These are phyloP conservation scores for Globisporangium radiosum DNA, from an alignment of 352 stramenopile species.

Conservation along the genomic window DNA sequence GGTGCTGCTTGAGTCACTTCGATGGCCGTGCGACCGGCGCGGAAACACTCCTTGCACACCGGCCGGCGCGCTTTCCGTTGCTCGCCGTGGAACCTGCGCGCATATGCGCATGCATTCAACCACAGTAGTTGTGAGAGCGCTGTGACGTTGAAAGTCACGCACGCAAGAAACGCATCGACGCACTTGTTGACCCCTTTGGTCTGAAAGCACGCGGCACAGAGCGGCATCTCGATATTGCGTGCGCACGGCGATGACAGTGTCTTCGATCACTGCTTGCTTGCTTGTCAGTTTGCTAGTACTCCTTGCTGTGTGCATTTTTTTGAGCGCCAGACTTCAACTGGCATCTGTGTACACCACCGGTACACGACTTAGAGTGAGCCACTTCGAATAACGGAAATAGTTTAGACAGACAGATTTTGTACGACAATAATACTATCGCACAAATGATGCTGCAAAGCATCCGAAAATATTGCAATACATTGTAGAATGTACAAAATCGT, in stretches of 20 bases:
- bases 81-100: conserved; percentile 46
- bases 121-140: too few species aligned
- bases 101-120: neutral
- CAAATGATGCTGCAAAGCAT: too few species aligned
- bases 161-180: neutral
- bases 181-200: conserved; percentile 81
- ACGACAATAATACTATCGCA: too few species aligned
- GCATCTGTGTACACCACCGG: too few species aligned
- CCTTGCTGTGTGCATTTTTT: neutral
- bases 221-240: conserved; percentile 31
- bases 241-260: neutral
- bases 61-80: conserved; percentile 40
- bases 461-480: too few species aligned
- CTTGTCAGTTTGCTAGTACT: neutral
- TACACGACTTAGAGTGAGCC: too few species aligned
- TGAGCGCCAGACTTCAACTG: too few species aligned
- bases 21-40: conserved; percentile 19
- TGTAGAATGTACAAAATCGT: too few species aligned
- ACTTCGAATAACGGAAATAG: too few species aligned
- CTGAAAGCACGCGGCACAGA: conserved; percentile 62
- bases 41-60: conserved; percentile 75
- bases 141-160: neutral
- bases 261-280: neutral
- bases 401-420: too few species aligned
- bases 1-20: conserved; percentile 6